Base-by-base conservation (phyloP, 106 monocot species). In the Chionographis japonica region DNA sequence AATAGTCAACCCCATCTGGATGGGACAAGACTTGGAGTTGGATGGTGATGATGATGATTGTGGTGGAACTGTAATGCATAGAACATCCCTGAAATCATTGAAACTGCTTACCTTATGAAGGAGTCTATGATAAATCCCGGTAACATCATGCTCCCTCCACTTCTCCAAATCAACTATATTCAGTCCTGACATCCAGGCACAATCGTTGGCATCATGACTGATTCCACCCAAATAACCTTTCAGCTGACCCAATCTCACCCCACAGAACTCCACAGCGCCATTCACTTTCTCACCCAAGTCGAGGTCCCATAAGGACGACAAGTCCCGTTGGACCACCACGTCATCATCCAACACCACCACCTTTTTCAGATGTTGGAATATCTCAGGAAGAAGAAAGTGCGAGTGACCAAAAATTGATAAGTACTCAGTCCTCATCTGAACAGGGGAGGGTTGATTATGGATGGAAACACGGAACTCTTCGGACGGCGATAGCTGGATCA, bases 311-410 rank as follows among this genome's bases (percentile, higher is more conserved):
- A 94, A 63, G 17, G 77, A 74, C 68, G 83, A 87, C 65, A 94
- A 76, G 57, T 94, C 94, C 55, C 73, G 40, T 61, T 94, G 87
- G 58, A 94, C 83, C 38, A 90, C 81, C 54, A 88, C 60, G 74
- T 95, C 94, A 79, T 95, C 94, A 77, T 91, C 94, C 78, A 95
- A 86, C 58, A 95, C 63, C 27, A 95, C 79, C 17, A 95, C 73
- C 62, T 67, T 87, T 52, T 83, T 85, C 41, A 95, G 62, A 66
- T 79, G 79, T 62, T 78, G 69, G 68, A 95, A 88, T 68, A 95
- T 75, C 3, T 88, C 79, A 49, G 94, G 81, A 67, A 95, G 85
- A 74, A 88, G 83, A 84, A 88, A 95, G 67, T 91, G 94, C 27
- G 90, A 77, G 59, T 86, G 85, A n/a, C 94, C 79, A 75, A 88